Percentiles rank a stretch among this genome's conserved stretches.
Evolutionary conservation across 495 filamentous ascomycete genomes (phyloP).

Genomic region (Penicillium egyptiacum): DNA sequence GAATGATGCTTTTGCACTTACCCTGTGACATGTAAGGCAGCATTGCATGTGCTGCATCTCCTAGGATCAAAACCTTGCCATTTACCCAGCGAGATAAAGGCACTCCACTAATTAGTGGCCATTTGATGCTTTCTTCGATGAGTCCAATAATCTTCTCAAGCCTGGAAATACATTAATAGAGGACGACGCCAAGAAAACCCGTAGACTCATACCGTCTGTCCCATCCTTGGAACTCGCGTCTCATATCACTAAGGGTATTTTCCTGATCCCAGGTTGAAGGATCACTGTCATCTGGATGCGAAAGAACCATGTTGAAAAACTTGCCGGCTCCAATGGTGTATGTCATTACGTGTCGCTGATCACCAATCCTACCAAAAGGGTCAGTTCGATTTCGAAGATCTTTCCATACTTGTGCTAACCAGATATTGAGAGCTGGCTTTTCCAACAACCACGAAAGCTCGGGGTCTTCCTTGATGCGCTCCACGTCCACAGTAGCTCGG

Average conservation of each 20-base stretch:
- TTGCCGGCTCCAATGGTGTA: slow-evolving; percentile 51
- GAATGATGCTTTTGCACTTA: neutral
- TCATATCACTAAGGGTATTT: slow-evolving; percentile 22
- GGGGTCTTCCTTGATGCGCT: slow-evolving; percentile 38
- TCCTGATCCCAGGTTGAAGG: slow-evolving; percentile 39
- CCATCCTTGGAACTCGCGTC: slow-evolving; percentile 40
- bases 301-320: slow-evolving; percentile 53
- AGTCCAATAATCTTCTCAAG: slow-evolving; percentile 40
- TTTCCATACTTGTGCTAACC: slow-evolving; percentile 19
- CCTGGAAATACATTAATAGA: slow-evolving; percentile 12
- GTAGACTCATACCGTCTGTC: slow-evolving; percentile 31
- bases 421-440: slow-evolving; percentile 43
- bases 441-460: slow-evolving; percentile 42
- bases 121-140: slow-evolving; percentile 41
- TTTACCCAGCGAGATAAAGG: slow-evolving; percentile 28
- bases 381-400: neutral
- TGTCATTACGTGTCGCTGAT: slow-evolving; percentile 47
- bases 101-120: slow-evolving; percentile 38
- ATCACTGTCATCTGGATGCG: slow-evolving; percentile 45
- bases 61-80: slow-evolving; percentile 39
- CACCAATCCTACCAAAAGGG: slow-evolving; percentile 29
- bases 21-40: slow-evolving; percentile 51
- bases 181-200: neutral
- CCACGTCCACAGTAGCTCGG: slow-evolving; percentile 42
- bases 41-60: slow-evolving; percentile 55